Percentiles rank a stretch among this genome's conserved stretches.
phyloP scores from a whole-genome alignment of 2,329 filamentous ascomycete genomes.

The Bipolaris sorokiniana region DNA sequence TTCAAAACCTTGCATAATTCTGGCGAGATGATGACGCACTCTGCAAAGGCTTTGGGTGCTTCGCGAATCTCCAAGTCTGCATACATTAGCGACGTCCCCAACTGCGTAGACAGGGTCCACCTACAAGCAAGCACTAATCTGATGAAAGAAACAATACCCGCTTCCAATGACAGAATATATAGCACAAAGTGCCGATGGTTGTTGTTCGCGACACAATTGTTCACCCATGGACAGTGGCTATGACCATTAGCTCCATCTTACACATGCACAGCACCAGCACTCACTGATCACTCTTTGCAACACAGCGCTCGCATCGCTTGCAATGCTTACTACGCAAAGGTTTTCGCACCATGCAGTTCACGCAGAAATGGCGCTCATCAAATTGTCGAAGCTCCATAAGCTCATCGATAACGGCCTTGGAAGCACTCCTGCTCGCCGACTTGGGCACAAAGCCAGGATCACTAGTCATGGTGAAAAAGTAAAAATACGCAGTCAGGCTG shows the following conservation, averaged over 20 bases:
- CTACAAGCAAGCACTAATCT: slow-evolving; percentile 75
- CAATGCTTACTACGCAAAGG: slow-evolving; percentile 96
- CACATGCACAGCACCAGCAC: slow-evolving; percentile 43
- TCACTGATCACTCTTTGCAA: slow-evolving; percentile 96
- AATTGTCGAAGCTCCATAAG: slow-evolving; percentile 85
- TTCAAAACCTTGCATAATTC: slow-evolving; percentile 77
- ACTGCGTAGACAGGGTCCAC: slow-evolving; percentile 33
- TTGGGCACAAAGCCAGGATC: slow-evolving; percentile 96
- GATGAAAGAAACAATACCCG: slow-evolving; percentile 76
- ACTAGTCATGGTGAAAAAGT: slow-evolving; percentile 79
- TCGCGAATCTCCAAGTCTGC: slow-evolving; percentile 69
- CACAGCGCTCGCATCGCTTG: slow-evolving; percentile 85
- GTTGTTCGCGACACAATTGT: slow-evolving; percentile 94
- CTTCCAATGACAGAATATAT: slow-evolving; percentile 79
- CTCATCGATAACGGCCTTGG: slow-evolving; percentile 87
- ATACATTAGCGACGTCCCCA: slow-evolving; percentile 32
- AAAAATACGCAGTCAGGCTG: slow-evolving; percentile 80
- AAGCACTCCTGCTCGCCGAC: slow-evolving; percentile 84
- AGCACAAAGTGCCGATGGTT: slow-evolving; percentile 96
- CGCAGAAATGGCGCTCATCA: slow-evolving; percentile 92
- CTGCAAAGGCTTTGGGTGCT: slow-evolving; percentile 49
- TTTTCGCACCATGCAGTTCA: slow-evolving; percentile 91
- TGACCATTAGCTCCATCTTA: slow-evolving; percentile 23
- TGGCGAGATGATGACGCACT: slow-evolving; percentile 78
- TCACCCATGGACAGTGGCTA: slow-evolving; percentile 96